A percentile compares a stretch with the other conserved stretches of the same genome.
Evolutionary conservation across 352 stramenopile species (phyloP).

Genomic region (Globisporangium okanoganense): DNA sequence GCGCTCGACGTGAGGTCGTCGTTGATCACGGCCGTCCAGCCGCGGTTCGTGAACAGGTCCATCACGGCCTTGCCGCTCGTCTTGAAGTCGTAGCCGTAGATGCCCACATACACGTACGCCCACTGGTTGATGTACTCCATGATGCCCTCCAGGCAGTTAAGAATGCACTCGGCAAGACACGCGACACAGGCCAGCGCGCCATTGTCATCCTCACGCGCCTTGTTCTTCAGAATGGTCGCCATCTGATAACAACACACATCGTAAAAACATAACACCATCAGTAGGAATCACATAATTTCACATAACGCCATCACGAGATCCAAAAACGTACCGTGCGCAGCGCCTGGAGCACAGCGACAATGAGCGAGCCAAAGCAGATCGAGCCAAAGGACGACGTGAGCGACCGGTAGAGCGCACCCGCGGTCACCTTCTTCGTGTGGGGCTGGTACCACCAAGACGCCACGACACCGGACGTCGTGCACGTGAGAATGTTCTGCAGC

Average conservation of each 20-base stretch:
- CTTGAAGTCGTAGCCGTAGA: conserved; percentile 87
- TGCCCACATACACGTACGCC: conserved; percentile 88
- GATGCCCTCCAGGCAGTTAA: conserved; percentile 79
- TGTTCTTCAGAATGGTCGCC: conserved; percentile 58
- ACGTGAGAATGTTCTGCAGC: conserved; percentile 82
- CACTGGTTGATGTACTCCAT: conserved; percentile 91
- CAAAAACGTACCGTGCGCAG: conserved; percentile 47
- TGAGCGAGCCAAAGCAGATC: conserved; percentile 83
- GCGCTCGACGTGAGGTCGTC: conserved; percentile 83
- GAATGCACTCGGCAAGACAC: conserved; percentile 84
- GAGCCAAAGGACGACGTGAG: conserved; percentile 76
- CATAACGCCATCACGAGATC: background rate
- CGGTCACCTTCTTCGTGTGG: conserved; percentile 44
- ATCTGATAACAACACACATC: conserved; percentile 31
- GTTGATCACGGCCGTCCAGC: conserved; percentile 89
- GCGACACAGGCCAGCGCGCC: conserved; percentile 68
- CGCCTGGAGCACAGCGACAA: conserved; percentile 84
- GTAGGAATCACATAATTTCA: background rate
- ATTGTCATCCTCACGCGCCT: conserved; percentile 75
- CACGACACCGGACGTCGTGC: conserved; percentile 72
- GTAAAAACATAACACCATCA: background rate
- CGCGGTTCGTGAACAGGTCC: conserved; percentile 81
- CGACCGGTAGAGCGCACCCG: conserved; percentile 73
- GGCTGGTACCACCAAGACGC: conserved; percentile 86
- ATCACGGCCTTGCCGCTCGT: conserved; percentile 86